phyloP scores from a whole-genome alignment of 2,329 filamentous ascomycete species.

The Ophiostoma sp. region DNA sequence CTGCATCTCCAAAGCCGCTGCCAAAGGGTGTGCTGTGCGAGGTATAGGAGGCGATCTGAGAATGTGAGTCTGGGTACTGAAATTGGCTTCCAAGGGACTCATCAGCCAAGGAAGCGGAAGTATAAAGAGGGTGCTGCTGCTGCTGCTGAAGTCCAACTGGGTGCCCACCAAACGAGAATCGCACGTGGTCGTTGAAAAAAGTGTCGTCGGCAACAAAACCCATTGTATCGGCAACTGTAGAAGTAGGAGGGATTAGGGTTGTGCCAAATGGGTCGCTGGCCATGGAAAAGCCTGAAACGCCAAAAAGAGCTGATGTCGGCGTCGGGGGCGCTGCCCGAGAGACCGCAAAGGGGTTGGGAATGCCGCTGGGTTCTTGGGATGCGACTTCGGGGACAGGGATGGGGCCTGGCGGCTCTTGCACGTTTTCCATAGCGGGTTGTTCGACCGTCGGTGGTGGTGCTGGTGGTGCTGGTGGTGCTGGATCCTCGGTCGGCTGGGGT shows the following conservation, averaged over 20 bases:
- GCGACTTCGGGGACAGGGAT: neutral
- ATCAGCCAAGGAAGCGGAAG: neutral
- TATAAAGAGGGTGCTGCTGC: neutral
- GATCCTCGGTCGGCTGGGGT: neutral
- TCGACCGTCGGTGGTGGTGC: neutral
- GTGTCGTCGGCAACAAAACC: slow-evolving; percentile 21
- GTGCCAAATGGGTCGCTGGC: neutral
- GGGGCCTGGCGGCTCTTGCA: neutral
- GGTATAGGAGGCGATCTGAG: slow-evolving; percentile 14
- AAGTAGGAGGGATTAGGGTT: neutral
- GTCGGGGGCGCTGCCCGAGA: neutral
- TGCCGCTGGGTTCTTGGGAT: neutral
- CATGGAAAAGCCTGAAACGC: neutral
- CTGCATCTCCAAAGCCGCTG: neutral
- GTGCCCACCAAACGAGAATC: slow-evolving; percentile 23
- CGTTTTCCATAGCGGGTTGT: neutral
- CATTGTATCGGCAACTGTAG: slow-evolving; percentile 12
- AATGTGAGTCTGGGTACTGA: slow-evolving; percentile 26
- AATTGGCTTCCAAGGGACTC: neutral
- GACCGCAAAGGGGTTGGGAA: slow-evolving; percentile 16
- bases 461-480: neutral
- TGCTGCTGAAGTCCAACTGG: neutral
- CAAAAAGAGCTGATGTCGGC: slow-evolving; percentile 18
- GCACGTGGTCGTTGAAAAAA: slow-evolving; percentile 21
- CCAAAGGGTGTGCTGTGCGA: neutral